Evolutionary conservation across 805 yeast species (phyloP).

Genomic region (Zygosaccharomyces rouxii): DNA sequence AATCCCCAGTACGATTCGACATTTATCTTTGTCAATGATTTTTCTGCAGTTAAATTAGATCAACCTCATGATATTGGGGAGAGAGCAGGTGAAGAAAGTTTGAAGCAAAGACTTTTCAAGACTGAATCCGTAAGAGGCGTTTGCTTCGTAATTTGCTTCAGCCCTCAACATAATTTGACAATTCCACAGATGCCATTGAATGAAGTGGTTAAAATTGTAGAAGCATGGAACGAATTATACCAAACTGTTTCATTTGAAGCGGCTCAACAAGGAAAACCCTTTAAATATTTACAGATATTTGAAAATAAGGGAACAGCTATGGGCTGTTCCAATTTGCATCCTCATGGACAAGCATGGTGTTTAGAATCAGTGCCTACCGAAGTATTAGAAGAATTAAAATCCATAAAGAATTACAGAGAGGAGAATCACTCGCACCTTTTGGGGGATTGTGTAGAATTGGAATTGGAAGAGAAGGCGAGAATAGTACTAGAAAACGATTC

Average conservation of each 20-base stretch:
- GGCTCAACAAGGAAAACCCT: conserved; percentile 39
- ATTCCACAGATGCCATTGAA: conserved; percentile 52
- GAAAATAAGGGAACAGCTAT: conserved; percentile 75
- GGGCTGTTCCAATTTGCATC: conserved; percentile 82
- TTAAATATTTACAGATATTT: conserved; percentile 62
- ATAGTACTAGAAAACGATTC: conserved; percentile 56
- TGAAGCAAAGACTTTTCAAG: conserved; percentile 45
- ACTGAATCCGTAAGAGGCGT: conserved; percentile 61
- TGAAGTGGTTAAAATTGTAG: conserved; percentile 47
- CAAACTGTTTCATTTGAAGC: conserved; percentile 40
- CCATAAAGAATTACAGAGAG: conserved; percentile 46
- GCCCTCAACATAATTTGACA: conserved; percentile 64
- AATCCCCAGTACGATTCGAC: conserved; percentile 58
- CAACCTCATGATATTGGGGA: conserved; percentile 40
- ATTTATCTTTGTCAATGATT: conserved; percentile 62
- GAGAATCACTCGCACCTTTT: conserved; percentile 47
- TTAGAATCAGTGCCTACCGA: conserved; percentile 61
- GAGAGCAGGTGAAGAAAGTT: conserved; percentile 10
- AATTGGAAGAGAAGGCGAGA: conserved; percentile 47
- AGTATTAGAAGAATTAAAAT: conserved; percentile 52
- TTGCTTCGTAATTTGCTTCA: conserved; percentile 68
- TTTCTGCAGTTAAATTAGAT: conserved; percentile 59
- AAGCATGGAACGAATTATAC: conserved; percentile 58
- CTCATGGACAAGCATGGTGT: conserved; percentile 83
- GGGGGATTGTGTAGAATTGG: conserved; percentile 58